Conservation (phyloP, 306 rosid genomes). For the Trichosanthes truncata region DNA sequence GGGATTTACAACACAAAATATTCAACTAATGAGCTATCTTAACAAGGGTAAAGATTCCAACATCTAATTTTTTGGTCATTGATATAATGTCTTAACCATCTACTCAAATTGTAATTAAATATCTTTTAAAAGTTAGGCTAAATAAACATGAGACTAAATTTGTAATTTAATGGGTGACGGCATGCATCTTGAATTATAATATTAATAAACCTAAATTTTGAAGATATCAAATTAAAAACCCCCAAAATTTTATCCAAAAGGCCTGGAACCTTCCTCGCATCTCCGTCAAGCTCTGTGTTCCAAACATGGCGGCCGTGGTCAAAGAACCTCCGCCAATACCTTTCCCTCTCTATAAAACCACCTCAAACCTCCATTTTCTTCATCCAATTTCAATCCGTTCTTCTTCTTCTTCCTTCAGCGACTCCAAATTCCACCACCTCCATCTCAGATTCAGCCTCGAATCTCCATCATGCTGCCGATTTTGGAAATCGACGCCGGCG, state of each 20-base stretch:
- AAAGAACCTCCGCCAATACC: neutral
- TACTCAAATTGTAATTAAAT: too few species aligned
- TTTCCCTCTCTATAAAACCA: neutral
- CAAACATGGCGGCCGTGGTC: conserved; percentile 9
- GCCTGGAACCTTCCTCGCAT: neutral
- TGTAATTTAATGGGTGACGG: too few species aligned
- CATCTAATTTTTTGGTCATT: too few species aligned
- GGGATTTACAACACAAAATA: too few species aligned
- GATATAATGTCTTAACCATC: too few species aligned
- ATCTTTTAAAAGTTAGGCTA: too few species aligned
- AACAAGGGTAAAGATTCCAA: too few species aligned
- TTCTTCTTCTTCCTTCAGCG: neutral
- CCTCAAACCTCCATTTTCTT: neutral
- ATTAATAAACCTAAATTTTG: too few species aligned
- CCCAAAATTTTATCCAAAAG: neutral
- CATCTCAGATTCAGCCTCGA: neutral
- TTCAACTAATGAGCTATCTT: too few species aligned
- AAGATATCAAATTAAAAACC: neutral
- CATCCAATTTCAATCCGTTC: neutral
- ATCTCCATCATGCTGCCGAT: neutral
- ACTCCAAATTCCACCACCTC: neutral
- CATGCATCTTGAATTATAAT: too few species aligned
- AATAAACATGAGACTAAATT: too few species aligned
- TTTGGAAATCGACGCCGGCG: conserved; percentile 38
- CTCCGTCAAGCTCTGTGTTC: neutral